A percentile compares a stretch with the other conserved stretches of the same genome.
phyloP scores from a whole-genome alignment of 108 stramenopile genomes.

The Discostella pseudostelligera region DNA sequence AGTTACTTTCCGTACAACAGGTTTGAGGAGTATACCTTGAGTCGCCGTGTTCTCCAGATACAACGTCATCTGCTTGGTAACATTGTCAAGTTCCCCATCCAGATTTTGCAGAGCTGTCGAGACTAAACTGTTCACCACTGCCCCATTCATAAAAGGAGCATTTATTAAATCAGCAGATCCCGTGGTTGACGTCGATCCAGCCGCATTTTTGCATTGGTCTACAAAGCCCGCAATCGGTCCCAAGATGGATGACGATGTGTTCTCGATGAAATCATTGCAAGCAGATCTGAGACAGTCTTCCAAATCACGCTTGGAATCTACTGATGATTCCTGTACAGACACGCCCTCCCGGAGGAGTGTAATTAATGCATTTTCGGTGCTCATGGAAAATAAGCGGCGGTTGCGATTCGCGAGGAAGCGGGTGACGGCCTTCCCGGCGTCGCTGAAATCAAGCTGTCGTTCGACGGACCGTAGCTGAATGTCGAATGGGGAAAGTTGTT shows the following conservation, averaged over 20 bases:
- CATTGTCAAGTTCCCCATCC: conserved; percentile 47
- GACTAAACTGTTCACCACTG: conserved; percentile 52
- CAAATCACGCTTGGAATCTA: conserved; percentile 88
- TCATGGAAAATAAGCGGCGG: conserved; percentile 86
- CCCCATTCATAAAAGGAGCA: conserved; percentile 53
- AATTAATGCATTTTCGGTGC: conserved; percentile 84
- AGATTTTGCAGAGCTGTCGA: conserved; percentile 45
- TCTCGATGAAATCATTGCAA: conserved; percentile 89
- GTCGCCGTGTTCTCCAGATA: conserved; percentile 84
- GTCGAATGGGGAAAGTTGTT: conserved; percentile 93
- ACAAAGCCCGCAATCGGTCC: conserved; percentile 59
- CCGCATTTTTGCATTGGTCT: conserved; percentile 48
- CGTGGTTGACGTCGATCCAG: conserved; percentile 29
- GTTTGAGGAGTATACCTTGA: conserved; percentile 81
- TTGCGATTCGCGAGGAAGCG: conserved; percentile 87
- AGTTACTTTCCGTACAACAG: conserved; percentile 71
- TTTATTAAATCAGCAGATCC: conserved; percentile 32
- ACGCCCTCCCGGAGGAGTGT: conserved; percentile 86
- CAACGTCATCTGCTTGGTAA: conserved; percentile 70
- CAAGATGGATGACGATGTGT: conserved; percentile 63
- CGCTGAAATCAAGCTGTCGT: conserved; percentile 87
- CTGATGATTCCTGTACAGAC: conserved; percentile 78
- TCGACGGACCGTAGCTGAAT: conserved; percentile 86
- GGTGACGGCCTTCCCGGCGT: conserved; percentile 83
- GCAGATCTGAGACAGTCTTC: conserved; percentile 85